Conservation (phyloP, 2,329 filamentous ascomycete species). For the Penicillium italicum region DNA sequence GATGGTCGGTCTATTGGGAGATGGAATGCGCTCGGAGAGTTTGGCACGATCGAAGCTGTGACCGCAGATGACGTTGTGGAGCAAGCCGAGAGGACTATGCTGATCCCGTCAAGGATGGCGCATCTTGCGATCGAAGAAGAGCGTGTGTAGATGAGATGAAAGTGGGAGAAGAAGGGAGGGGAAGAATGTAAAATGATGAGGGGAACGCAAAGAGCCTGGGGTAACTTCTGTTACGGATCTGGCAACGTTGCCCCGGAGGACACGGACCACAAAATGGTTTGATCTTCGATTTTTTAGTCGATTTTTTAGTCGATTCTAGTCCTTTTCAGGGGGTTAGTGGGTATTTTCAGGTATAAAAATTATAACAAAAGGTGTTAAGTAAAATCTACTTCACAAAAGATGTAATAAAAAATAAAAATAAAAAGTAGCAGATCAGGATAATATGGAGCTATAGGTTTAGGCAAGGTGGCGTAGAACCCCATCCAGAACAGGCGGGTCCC, state of each 20-base stretch:
- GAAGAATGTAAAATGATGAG: conserved; percentile 3
- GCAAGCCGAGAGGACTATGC: conserved; percentile 16
- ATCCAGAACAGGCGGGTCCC: conserved; percentile 10
- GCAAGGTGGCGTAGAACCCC: background rate
- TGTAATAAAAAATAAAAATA: background rate
- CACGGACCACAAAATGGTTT: conserved; percentile 21
- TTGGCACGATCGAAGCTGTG: conserved; percentile 16
- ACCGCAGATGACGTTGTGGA: conserved; percentile 31
- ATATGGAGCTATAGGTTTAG: background rate
- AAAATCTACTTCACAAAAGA: background rate
- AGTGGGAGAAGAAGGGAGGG: conserved; percentile 11
- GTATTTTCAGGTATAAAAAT: background rate
- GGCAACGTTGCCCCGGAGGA: conserved; percentile 27
- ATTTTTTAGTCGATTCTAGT: background rate
- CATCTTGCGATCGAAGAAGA: conserved; percentile 12
- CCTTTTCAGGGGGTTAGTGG: background rate
- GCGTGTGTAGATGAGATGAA: conserved; percentile 12
- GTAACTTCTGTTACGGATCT: conserved; percentile 21
- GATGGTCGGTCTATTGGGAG: background rate
- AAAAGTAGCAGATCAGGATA: background rate
- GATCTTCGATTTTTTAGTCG: background rate
- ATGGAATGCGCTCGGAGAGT: conserved; percentile 17
- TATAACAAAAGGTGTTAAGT: background rate
- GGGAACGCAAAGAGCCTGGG: conserved; percentile 13
- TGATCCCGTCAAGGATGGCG: conserved; percentile 28